Conservation (phyloP, 176 grass and related monocot genomes). For the Alloteropsis semialata region DNA sequence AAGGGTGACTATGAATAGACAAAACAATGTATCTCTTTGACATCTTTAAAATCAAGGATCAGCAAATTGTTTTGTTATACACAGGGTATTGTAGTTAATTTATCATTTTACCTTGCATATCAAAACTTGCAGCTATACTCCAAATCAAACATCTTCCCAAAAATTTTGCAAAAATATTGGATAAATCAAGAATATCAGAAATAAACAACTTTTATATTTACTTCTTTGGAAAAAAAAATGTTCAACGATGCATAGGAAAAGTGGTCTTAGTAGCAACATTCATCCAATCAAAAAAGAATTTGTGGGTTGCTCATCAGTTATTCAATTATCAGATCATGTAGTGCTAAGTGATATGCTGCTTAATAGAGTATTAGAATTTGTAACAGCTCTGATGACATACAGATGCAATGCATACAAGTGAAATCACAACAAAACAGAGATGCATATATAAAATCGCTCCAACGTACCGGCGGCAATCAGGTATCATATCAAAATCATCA, state of each 20-base stretch:
- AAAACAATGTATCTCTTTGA: background rate
- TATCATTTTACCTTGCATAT: background rate
- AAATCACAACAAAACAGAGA: conserved; percentile 17
- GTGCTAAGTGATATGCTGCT: background rate
- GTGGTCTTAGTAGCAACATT: background rate
- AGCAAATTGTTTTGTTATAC: background rate
- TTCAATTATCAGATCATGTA: background rate
- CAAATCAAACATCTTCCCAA: background rate
- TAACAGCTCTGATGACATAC: background rate
- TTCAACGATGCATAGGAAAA: background rate
- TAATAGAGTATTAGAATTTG: background rate
- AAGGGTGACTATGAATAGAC: background rate
- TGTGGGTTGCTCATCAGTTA: background rate
- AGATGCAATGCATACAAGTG: background rate
- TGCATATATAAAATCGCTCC: background rate
- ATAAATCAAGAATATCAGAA: background rate
- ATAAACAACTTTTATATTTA: background rate
- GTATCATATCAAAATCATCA: conserved; percentile 58
- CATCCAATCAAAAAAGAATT: background rate
- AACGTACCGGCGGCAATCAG: conserved; percentile 63
- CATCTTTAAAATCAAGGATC: background rate
- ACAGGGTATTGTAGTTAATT: background rate
- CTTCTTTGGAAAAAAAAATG: background rate
- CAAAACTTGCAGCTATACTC: conserved; percentile 7
- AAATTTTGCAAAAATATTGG: background rate